A percentile compares a stretch with the other conserved stretches of the same genome.
Conservation (phyloP, 2,329 filamentous ascomycete species). For the Diaporthe citri region DNA sequence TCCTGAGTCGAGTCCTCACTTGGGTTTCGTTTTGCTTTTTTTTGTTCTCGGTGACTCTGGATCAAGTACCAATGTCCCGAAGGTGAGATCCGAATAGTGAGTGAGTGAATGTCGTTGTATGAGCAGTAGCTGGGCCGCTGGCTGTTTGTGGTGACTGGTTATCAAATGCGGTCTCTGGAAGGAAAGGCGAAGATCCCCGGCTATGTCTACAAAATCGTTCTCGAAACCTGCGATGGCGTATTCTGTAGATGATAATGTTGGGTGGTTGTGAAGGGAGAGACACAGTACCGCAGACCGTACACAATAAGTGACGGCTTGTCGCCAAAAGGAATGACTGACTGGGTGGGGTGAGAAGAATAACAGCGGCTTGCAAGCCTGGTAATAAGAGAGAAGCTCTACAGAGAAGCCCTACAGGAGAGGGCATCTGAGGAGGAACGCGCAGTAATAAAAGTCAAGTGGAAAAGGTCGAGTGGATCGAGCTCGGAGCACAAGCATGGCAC, state of each 20-base stretch:
- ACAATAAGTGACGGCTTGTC: conserved; percentile 17
- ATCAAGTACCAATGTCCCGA: conserved; percentile 5
- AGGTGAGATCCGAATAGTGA: background rate
- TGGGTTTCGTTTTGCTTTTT: conserved; percentile 15
- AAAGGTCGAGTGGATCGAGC: conserved; percentile 33
- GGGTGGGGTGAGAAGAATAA: conserved; percentile 7
- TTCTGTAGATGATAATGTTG: conserved; percentile 28
- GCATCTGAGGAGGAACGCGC: conserved; percentile 18
- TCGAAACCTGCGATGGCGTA: conserved; percentile 36
- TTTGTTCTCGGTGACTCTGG: background rate
- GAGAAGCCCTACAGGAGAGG: conserved; percentile 12
- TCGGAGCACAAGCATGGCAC: conserved; percentile 26
- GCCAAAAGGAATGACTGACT: conserved; percentile 31
- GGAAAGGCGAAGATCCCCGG: conserved; percentile 19
- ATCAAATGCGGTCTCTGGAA: conserved; percentile 26
- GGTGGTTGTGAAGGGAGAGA: conserved; percentile 13
- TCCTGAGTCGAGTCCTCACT: background rate
- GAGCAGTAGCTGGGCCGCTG: background rate
- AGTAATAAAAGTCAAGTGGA: conserved; percentile 37
- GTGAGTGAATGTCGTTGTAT: conserved; percentile 20
- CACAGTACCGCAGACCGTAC: conserved; percentile 25
- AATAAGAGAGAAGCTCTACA: conserved; percentile 31
- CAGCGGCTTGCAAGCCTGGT: conserved; percentile 24
- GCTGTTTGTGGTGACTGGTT: background rate
- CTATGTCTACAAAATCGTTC: conserved; percentile 33